Base-by-base conservation (phyloP, 495 filamentous ascomycete species). In the Lepraria neglecta region DNA sequence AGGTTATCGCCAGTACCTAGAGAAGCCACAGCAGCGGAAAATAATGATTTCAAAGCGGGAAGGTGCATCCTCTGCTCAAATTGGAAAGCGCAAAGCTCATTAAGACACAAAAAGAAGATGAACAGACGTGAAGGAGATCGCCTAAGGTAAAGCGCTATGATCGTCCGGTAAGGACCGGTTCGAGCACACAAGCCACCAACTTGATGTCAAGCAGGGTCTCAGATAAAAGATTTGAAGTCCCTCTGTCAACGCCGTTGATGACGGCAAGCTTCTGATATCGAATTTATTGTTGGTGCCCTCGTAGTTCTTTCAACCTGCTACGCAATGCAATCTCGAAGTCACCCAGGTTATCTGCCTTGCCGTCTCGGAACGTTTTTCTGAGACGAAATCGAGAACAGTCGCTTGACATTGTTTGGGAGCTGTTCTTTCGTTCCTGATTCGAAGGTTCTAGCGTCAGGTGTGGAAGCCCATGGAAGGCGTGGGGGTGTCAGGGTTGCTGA, bases 381-480 rank as follows among this genome's bases (percentile, higher is more conserved):
- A 40, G 7, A 44, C 54, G 15, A 24, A 4, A 42, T 57, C 19
- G 10, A 21, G 19, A 11, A 24, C 30, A 24, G 0, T 42, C 15
- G 42, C 40, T 40, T 61, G 59, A 61, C 28, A 9, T 44, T 31
- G 11, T n/a, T 48, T 40, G 42, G 51, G 42, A 51, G 19, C 44
- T 11, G 30, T 11, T 35, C 12, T 33, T 27, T 45, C 30, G 59
- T 61, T 44, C 59, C 59, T 61, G 59, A 61, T 56, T 56, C 40
- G 59, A 61, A 61, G 30, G 27, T 61, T 61, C 59, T 61, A 61
- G 59, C 51, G 59, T 45, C 5, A 28, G 11, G 27, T 45, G 43
- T 17, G 28, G 43, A n/a, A 40, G 43, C 38, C 19, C 24, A 44
- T 40, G 51, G 42, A 53, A 24, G 42, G 38, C 54, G 35, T 57